Evolutionary conservation across 306 rosid genomes (phyloP).

Genomic region (Vigna radiata): DNA sequence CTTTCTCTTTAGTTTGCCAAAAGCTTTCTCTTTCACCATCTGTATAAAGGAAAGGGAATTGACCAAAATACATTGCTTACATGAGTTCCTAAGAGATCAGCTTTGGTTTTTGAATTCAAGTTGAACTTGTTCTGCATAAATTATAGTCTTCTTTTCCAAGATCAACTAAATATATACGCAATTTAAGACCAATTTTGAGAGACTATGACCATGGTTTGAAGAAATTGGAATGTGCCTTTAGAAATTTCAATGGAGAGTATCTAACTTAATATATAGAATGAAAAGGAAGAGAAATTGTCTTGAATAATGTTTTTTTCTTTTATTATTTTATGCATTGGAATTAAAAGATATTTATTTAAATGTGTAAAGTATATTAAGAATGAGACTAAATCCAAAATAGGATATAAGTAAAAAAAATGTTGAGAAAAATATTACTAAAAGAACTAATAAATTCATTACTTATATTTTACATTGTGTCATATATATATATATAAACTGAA

Average conservation of each 20-base stretch:
- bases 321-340: too few relatives aligned
- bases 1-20: not conserved
- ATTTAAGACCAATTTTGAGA: not conserved
- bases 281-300: not conserved
- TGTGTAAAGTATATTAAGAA: not conserved
- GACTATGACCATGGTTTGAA: not conserved
- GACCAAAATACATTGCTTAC: not conserved
- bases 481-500: too few relatives aligned
- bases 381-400: too few relatives aligned
- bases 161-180: not conserved
- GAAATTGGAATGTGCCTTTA: not conserved
- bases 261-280: too few relatives aligned
- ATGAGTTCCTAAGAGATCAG: not conserved
- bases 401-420: too few relatives aligned
- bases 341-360: not conserved
- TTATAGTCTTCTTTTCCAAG: not conserved
- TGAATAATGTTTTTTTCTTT: too few relatives aligned
- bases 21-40: not conserved
- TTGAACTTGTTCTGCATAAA: not conserved
- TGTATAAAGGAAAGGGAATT: too few relatives aligned
- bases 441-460: too few relatives aligned
- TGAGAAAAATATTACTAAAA: too few relatives aligned
- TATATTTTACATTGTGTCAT: too few relatives aligned
- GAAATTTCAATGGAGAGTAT: not conserved
- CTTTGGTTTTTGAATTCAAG: not conserved